Conservation (phyloP, 2,329 filamentous ascomycete species). For the Rhinocladiella mackenziei region DNA sequence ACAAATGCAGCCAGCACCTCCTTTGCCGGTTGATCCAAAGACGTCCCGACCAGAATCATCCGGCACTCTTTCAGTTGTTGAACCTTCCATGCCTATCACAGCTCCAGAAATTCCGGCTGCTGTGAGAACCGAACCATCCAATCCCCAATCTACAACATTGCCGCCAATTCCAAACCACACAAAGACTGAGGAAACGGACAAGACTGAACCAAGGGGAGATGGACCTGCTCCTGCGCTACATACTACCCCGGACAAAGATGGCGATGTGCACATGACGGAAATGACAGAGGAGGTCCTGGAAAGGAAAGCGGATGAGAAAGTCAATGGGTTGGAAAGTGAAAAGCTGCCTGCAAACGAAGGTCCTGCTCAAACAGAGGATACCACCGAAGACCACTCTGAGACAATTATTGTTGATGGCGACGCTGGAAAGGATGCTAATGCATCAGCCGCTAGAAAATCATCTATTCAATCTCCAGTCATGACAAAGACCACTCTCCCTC, state of each 20-base stretch:
- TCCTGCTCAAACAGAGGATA: background rate
- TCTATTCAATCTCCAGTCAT: slow-evolving; percentile 19
- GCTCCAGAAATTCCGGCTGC: no score
- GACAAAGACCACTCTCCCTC: slow-evolving; percentile 14
- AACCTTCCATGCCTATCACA: background rate
- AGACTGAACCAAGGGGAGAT: background rate
- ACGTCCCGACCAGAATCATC: background rate
- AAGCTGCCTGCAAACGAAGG: slow-evolving; percentile 3
- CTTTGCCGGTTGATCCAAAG: background rate
- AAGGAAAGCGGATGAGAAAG: slow-evolving; percentile 1
- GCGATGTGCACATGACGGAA: slow-evolving; percentile 11
- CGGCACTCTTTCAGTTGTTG: background rate
- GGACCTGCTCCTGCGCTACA: background rate
- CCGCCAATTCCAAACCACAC: background rate
- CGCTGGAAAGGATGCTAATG: slow-evolving; percentile 9
- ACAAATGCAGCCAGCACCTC: background rate
- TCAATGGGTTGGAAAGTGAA: background rate
- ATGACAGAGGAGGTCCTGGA: background rate
- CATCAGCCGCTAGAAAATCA: slow-evolving; percentile 4
- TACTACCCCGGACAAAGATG: background rate
- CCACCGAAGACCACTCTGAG: slow-evolving; percentile 7
- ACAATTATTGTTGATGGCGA: slow-evolving; percentile 18
- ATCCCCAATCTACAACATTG: background rate
- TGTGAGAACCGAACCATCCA: no score
- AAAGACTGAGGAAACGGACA: background rate